phyloP scores from a whole-genome alignment of 768 basidiomycete species.

The Thelephora ganbajun region DNA sequence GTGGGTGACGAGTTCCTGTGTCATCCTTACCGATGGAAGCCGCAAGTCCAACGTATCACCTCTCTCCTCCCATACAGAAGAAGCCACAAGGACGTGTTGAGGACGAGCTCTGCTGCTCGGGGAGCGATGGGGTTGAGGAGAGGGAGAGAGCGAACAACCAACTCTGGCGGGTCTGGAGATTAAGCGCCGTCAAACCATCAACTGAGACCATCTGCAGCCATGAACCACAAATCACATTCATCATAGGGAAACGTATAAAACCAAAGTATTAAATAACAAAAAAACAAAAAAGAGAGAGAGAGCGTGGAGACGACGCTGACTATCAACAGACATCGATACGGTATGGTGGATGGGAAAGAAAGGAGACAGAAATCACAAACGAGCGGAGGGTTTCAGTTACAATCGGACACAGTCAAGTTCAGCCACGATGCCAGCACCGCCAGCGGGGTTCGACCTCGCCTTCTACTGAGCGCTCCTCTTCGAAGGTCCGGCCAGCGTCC shows the following conservation, averaged over 20 bases:
- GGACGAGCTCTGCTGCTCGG: not conserved
- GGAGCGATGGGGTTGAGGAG: not conserved
- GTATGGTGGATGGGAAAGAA: not conserved
- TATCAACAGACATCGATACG: not conserved
- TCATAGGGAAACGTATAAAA: not conserved
- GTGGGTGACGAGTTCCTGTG: not conserved
- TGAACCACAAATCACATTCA: not conserved
- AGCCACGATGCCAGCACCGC: too few species aligned
- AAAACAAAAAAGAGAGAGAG: not conserved
- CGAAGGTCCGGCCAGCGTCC: not conserved
- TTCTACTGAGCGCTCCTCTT: slow-evolving; percentile 1
- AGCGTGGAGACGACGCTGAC: not conserved
- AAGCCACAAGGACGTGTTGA: too few species aligned
- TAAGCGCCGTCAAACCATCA: not conserved
- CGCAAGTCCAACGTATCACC: not conserved
- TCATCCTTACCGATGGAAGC: not conserved
- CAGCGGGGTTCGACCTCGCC: slow-evolving; percentile 1
- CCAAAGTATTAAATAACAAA: not conserved
- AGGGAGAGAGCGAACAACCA: not conserved
- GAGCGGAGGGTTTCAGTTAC: not conserved
- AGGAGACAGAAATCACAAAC: not conserved
- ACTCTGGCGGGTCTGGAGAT: not conserved
- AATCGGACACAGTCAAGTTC: slow-evolving; percentile 4
- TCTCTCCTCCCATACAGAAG: not conserved
- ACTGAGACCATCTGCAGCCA: not conserved